Evolutionary conservation across 768 basidiomycete species (phyloP), one percentile per base, ranked within the genome.

Genomic region (Pisolithus sp.): DNA sequence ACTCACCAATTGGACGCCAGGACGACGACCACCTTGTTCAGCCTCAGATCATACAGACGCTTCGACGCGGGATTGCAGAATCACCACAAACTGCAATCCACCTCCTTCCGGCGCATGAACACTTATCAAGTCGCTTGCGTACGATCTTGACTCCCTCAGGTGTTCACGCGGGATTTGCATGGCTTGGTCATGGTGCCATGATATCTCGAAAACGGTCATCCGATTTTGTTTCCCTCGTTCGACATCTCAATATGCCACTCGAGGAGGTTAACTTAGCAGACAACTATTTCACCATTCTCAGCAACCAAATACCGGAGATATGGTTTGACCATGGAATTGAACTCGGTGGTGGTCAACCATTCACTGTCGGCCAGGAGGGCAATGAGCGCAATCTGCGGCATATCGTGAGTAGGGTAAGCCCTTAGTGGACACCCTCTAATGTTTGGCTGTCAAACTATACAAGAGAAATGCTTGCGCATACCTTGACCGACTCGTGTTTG

Each of bases 1-100:
- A 31, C 30, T 21, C 51, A 12, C 53, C 38, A 39, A 52, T 44
- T 57, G 37, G 31, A 26, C 39, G 9, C 44, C 53, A 85, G 84
- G 85, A 86, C 58, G 85, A 87, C 59, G 85, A 85, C 63, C 86
- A 80, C 60, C 68, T 86, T 20, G 61, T 87, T 45, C 63, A 70
- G 28, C 79, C 85, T 7, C 77, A 82, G 55, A 71, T 83, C 30
- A 76, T 86, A 52, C 69, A 69, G 31, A 62, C 77, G 0, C 69
- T 86, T n/a, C 73, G 74, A 5, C 53, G 68, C 30, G 72, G 76
- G 44, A 66, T 78, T 17, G 53, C 52, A 44, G 58, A 50, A 18
- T 59, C 48, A 37, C 53, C 53, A 24, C 68, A 62, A 15, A 17
- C 48, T 54, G 60, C 66, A 10, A 76, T 86, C 31, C 74, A 81